Conservation (phyloP, 176 grass and related monocot genomes). For the Typha latifolia region DNA sequence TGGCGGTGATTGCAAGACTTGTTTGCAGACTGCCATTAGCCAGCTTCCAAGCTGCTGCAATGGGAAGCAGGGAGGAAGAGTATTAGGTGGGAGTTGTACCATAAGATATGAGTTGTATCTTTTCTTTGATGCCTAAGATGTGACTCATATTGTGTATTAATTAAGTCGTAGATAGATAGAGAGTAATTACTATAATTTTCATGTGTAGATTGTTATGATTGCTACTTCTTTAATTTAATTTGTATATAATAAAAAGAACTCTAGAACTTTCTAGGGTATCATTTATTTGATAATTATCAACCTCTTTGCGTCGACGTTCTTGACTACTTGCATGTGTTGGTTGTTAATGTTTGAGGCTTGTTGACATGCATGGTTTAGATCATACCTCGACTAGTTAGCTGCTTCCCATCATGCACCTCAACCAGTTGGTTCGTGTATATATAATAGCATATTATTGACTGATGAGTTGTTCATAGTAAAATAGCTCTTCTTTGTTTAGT, state of each 20-base stretch:
- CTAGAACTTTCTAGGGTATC: not conserved
- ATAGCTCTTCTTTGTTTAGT: too few species aligned
- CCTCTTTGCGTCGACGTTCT: too few species aligned
- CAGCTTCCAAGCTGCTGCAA: conserved; percentile 29
- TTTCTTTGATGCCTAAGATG: conserved; percentile 41
- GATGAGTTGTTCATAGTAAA: too few species aligned
- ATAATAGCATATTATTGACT: too few species aligned
- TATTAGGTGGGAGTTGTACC: conserved; percentile 63
- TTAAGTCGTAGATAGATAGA: not conserved
- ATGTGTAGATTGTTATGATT: not conserved
- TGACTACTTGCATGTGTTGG: too few species aligned
- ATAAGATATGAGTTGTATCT: conserved; percentile 52
- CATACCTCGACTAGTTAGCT: too few species aligned
- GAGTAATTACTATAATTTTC: not conserved
- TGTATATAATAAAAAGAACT: not conserved
- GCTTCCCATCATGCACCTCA: too few species aligned
- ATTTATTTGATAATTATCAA: too few species aligned
- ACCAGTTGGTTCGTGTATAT: too few species aligned
- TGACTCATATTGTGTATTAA: not conserved
- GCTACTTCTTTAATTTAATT: not conserved
- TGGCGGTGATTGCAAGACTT: conserved; percentile 63
- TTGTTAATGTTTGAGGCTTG: too few species aligned
- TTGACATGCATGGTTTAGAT: too few species aligned
- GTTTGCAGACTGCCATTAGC: conserved; percentile 40
- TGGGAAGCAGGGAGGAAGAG: conserved; percentile 27